Base-by-base conservation (phyloP, 805 yeast species). In the Starmerella potacharoeniae region DNA sequence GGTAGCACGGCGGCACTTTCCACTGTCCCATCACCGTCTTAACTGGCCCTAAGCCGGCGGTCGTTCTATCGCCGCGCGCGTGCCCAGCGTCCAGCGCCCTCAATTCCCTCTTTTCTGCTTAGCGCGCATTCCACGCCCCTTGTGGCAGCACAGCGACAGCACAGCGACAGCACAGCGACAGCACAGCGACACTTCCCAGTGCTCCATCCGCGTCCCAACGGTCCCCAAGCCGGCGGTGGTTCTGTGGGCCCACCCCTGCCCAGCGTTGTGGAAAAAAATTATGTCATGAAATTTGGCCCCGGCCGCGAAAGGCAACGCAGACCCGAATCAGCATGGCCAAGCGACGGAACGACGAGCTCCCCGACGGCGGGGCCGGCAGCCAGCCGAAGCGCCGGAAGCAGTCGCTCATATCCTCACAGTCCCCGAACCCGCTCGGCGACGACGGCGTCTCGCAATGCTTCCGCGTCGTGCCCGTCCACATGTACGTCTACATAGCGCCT, bases 401-500 rank as follows among this genome's bases (percentile, higher is more conserved):
- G 36, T 51, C 59, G 33, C 57, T 59, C 33, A 51, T 56, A 14
- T 22, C 52, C 4, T 48, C 42, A 13, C 56, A 57, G 9, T 30
- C 28, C 22, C 49, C 55, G 10, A 68, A 66, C 58, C 69, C 67
- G 4, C 56, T 58, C 5, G 61, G 54, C 37, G 58, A 51, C 14
- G 62, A 61, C 30, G 72, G 71, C 8, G 43, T 65, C 3, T 65
- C 91, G 1, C 79, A 82, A 64, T 84, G 95, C 66, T 87, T 86
- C 72, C 81, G 79, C 61, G 73, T 70, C 44, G 77, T 81, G 54
- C 73, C 77, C 52, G 72, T 84, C 1, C 72, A 80, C 14, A 67
- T 93, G 68, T 88, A 90, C 66, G 81, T 89, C 6, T 88, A 96
- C 8, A 68, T 93, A 52, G 96, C 99, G 5, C 98, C 99, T 52